Evolutionary conservation across 495 filamentous ascomycete species (phyloP).

Genomic region (Aspergillus sparsus): DNA sequence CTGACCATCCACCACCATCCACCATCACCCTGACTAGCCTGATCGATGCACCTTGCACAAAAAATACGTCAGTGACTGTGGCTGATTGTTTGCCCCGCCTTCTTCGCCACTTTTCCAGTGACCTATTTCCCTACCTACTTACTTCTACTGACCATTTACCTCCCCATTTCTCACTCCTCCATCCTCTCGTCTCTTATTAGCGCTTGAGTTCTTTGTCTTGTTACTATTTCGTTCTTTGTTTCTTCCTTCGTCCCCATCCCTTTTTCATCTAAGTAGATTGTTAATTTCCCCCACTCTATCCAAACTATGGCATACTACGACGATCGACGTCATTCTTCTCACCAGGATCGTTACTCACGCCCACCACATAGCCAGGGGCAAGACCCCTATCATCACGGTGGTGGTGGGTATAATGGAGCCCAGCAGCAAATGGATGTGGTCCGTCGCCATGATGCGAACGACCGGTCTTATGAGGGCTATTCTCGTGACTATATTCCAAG

Average conservation of each 20-base stretch:
- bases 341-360: conserved; percentile 36
- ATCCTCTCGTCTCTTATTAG: not conserved
- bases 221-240: conserved; percentile 13
- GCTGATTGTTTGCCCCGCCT: conserved; percentile 18
- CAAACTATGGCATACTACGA: conserved; percentile 47
- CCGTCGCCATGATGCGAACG: conserved; percentile 51
- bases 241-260: conserved; percentile 11
- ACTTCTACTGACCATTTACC: not conserved
- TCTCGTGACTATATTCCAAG: conserved; percentile 65
- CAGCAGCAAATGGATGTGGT: conserved; percentile 48
- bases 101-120: conserved; percentile 10
- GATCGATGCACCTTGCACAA: too few relatives aligned
- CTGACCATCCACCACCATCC: too few relatives aligned
- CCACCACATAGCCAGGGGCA: conserved; percentile 33
- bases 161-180: conserved; percentile 12
- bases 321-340: conserved; percentile 33
- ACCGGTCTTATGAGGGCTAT: conserved; percentile 68
- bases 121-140: too few relatives aligned
- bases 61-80: conserved; percentile 16
- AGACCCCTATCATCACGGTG: conserved; percentile 34
- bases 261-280: conserved; percentile 1
- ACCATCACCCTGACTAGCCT: too few relatives aligned
- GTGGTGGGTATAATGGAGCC: conserved; percentile 20
- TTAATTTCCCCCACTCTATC: not conserved
- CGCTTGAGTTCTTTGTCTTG: not conserved